phyloP scores from a whole-genome alignment of 1,284 basidiomycete species.

The Heterobasidion parviporum region DNA sequence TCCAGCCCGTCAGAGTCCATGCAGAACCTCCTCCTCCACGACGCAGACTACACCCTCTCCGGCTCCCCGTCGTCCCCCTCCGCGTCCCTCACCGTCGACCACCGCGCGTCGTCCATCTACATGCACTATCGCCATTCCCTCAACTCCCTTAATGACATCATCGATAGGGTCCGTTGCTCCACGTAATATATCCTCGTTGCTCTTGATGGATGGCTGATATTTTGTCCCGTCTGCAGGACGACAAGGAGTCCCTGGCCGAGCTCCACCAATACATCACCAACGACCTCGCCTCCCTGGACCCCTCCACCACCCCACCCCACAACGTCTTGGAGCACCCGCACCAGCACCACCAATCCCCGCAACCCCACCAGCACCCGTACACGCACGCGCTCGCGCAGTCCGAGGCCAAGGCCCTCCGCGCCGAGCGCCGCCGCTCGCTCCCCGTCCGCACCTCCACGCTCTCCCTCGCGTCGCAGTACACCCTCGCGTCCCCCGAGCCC shows the following conservation, averaged over 20 bases:
- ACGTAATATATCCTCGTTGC: background rate
- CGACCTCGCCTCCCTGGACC: conserved; percentile 11
- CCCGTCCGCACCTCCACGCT: conserved; percentile 55
- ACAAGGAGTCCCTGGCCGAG: conserved; percentile 61
- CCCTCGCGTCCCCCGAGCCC: conserved; percentile 26
- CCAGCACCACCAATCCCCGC: too few species aligned
- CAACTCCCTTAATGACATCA: conserved; percentile 66
- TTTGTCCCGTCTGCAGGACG: conserved; percentile 40
- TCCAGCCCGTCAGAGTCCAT: conserved; percentile 49
- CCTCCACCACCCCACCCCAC: conserved; percentile 1
- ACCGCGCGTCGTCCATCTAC: conserved; percentile 44
- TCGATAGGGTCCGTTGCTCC: conserved; percentile 54
- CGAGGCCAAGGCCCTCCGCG: conserved; percentile 10
- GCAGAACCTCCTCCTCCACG: conserved; percentile 37
- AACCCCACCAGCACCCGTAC: too few species aligned
- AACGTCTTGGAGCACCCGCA: too few species aligned
- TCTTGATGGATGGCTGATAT: background rate
- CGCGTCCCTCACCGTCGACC: conserved; percentile 7
- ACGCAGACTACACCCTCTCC: conserved; percentile 11
- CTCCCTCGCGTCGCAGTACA: conserved; percentile 47
- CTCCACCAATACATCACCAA: conserved; percentile 59
- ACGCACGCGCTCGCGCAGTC: background rate
- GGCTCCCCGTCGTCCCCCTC: background rate
- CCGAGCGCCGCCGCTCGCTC: conserved; percentile 62
- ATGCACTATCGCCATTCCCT: conserved; percentile 70